Conservation (phyloP, 2,329 filamentous ascomycete genomes). For the Trichoderma lentiforme region DNA sequence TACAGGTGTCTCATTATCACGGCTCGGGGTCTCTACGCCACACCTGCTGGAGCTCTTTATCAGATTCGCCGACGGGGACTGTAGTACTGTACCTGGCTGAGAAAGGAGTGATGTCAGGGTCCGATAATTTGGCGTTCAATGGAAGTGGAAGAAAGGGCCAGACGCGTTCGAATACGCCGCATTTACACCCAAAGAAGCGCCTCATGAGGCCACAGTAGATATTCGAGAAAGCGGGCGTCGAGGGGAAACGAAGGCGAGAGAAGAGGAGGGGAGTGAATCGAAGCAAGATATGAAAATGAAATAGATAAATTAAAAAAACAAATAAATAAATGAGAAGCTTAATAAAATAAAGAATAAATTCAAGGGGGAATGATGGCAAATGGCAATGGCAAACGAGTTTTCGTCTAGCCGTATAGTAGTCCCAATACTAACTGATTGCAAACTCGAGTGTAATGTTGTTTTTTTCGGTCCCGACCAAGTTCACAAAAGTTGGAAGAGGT, state of each 20-base stretch:
- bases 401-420: not conserved
- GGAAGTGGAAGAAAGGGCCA: not conserved
- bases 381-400: constrained; percentile 10
- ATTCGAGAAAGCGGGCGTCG: not conserved
- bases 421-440: not conserved
- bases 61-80: not conserved
- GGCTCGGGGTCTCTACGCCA: not conserved
- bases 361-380: not conserved
- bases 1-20: not conserved
- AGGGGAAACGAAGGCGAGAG: not conserved
- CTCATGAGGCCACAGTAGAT: not conserved
- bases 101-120: not conserved
- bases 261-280: constrained; percentile 1
- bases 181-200: not conserved
- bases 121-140: not conserved
- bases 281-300: not conserved
- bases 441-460: not conserved
- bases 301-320: not conserved
- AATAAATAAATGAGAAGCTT: not conserved
- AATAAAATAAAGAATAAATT: not conserved
- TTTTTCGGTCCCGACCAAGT: not conserved
- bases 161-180: not conserved
- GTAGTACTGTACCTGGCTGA: not conserved
- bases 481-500: not conserved
- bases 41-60: not conserved